Conservation (phyloP, 1,284 basidiomycete species). For the Pascua sp. region DNA sequence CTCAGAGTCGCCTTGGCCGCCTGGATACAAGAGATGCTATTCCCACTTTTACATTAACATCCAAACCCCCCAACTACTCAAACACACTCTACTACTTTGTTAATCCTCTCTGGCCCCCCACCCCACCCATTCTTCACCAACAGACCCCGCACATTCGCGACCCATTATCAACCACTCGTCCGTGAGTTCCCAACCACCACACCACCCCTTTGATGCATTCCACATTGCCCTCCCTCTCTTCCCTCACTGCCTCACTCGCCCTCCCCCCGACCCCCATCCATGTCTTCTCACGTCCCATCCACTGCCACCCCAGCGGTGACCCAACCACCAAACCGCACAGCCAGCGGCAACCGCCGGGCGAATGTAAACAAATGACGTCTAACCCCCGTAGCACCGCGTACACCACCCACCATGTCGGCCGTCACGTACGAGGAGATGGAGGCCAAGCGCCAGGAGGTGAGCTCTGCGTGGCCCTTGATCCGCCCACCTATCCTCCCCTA, state of each 20-base stretch:
- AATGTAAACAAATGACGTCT: no score
- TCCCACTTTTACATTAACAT: no score
- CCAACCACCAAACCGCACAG: neutral
- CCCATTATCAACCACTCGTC: no score
- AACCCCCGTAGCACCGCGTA: neutral
- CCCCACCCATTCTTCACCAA: no score
- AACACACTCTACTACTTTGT: no score
- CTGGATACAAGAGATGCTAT: no score
- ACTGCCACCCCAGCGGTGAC: neutral
- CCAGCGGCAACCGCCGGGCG: neutral
- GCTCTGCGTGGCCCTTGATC: conserved; percentile 8
- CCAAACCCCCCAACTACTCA: no score
- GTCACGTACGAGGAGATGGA: conserved; percentile 46
- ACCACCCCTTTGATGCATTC: no score
- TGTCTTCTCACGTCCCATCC: neutral
- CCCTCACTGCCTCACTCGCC: neutral
- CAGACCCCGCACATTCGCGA: no score
- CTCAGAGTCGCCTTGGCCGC: no score
- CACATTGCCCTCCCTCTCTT: neutral
- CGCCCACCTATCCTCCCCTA: neutral
- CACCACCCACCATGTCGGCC: conserved; percentile 9
- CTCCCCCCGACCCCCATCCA: neutral
- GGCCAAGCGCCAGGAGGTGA: conserved; percentile 44
- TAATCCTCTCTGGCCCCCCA: no score
- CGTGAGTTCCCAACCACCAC: no score